phyloP scores from a whole-genome alignment of 2,329 filamentous ascomycete genomes.

The Fusarium multiceps region DNA sequence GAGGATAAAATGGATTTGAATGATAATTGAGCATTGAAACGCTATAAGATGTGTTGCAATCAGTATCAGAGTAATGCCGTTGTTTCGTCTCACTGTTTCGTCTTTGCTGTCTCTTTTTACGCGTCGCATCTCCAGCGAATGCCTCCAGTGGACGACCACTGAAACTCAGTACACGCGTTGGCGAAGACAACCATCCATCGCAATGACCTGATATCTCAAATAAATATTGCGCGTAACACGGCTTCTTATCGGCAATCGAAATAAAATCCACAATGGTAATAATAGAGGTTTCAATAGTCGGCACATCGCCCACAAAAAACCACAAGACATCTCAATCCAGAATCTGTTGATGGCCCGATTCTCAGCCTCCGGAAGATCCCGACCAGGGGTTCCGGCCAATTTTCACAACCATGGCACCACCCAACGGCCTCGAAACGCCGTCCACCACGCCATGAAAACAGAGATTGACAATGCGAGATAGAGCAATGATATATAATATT shows the following conservation, averaged over 20 bases:
- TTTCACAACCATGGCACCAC: slow-evolving; percentile 31
- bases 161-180: not conserved
- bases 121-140: not conserved
- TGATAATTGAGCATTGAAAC: not conserved
- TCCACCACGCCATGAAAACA: slow-evolving; percentile 20
- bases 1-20: not conserved
- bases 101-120: too few species aligned
- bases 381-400: slow-evolving; percentile 18
- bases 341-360: not conserved
- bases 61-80: not conserved
- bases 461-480: slow-evolving; percentile 9
- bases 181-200: not conserved
- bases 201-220: not conserved
- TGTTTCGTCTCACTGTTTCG: not conserved
- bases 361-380: slow-evolving; percentile 30
- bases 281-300: slow-evolving; percentile 6
- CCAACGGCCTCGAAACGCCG: slow-evolving; percentile 30
- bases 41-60: not conserved
- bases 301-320: too few species aligned
- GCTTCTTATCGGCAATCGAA: not conserved
- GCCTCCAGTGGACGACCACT: not conserved
- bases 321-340: too few species aligned
- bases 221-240: not conserved
- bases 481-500: slow-evolving; percentile 2
- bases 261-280: not conserved